Conservation (phyloP, 352 stramenopile genomes). For the Phytophthora parvispora region DNA sequence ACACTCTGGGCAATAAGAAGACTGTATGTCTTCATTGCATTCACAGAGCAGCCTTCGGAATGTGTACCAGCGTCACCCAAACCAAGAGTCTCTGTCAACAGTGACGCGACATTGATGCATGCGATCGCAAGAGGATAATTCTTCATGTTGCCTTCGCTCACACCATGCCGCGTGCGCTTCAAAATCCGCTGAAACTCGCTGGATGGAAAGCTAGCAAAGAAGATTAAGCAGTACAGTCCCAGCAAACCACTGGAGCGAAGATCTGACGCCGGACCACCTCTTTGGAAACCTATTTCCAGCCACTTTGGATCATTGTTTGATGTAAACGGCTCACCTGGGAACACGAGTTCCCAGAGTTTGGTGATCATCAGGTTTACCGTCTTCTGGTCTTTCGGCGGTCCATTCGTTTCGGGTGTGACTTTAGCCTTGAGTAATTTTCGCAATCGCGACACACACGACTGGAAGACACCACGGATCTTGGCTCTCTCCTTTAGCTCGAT, state of each 20-base stretch:
- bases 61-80: slow-evolving; percentile 86
- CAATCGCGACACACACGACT: slow-evolving; percentile 73
- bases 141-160: slow-evolving; percentile 91
- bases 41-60: slow-evolving; percentile 70
- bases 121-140: slow-evolving; percentile 91
- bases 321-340: slow-evolving; percentile 67
- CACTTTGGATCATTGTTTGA: slow-evolving; percentile 82
- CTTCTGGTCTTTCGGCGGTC: slow-evolving; percentile 75
- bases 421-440: slow-evolving; percentile 82
- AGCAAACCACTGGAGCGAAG: slow-evolving; percentile 85
- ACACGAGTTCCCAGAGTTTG: slow-evolving; percentile 75
- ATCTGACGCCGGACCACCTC: slow-evolving; percentile 84
- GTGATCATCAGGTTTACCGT: slow-evolving; percentile 85
- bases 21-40: slow-evolving; percentile 84
- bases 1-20: slow-evolving; percentile 70
- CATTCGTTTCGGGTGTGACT: slow-evolving; percentile 79
- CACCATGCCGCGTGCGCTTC: slow-evolving; percentile 78
- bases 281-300: slow-evolving; percentile 88
- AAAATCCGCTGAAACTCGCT: slow-evolving; percentile 78
- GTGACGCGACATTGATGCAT: slow-evolving; percentile 85
- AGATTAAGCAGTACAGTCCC: slow-evolving; percentile 88
- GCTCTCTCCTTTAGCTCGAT: slow-evolving; percentile 83
- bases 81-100: slow-evolving; percentile 81
- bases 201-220: slow-evolving; percentile 79
- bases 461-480: slow-evolving; percentile 75